Percentiles rank a stretch among this genome's conserved stretches.
Evolutionary conservation across 257 asterid genomes (phyloP).

Genomic region (Solanum tarijense): DNA sequence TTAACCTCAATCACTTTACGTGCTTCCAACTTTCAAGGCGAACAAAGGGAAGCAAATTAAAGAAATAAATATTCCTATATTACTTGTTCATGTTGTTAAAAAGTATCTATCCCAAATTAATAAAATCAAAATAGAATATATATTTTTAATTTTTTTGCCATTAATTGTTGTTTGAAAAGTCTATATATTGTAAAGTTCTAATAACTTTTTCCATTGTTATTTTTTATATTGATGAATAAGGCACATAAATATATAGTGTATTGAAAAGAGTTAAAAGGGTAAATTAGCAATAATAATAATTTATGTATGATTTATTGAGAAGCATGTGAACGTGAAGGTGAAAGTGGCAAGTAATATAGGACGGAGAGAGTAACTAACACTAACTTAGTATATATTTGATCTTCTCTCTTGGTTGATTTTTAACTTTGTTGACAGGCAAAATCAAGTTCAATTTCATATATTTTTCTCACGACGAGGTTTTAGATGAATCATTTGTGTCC

Average conservation of each 20-base stretch:
- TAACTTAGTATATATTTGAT: not conserved
- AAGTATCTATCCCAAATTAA: not conserved
- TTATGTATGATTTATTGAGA: not conserved
- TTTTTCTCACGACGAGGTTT: not conserved
- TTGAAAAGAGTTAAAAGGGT: not conserved
- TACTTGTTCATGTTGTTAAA: no score
- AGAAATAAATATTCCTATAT: not conserved
- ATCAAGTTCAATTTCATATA: not conserved
- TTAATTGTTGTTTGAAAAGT: not conserved
- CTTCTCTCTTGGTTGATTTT: not conserved
- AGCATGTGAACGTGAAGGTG: not conserved
- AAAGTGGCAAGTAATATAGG: not conserved
- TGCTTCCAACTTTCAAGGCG: not conserved
- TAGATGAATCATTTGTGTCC: not conserved
- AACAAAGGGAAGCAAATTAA: not conserved
- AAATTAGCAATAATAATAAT: no score
- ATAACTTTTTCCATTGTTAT: not conserved
- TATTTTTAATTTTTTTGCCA: not conserved
- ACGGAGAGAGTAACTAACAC: not conserved
- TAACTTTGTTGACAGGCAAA: not conserved
- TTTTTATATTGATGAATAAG: not conserved
- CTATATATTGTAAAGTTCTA: not conserved
- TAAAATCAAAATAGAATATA: no score
- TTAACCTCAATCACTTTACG: not conserved
- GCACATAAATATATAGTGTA: not conserved